Evolutionary conservation across 352 stramenopile genomes (phyloP).

Genomic region (Globisporangium rhizosaccharum): DNA sequence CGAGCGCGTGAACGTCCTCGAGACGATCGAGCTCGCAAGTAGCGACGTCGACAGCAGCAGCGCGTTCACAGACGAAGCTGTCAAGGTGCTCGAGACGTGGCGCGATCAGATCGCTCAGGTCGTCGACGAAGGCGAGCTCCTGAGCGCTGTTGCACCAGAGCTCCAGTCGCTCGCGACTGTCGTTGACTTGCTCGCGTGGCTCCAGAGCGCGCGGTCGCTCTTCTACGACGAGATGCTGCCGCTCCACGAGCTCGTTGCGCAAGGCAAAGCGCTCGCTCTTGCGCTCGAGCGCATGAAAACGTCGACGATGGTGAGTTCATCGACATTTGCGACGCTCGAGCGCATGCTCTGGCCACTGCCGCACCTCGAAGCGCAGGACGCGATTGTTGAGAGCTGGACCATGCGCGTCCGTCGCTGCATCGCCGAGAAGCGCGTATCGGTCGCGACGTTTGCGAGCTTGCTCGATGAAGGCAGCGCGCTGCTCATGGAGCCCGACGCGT

Average conservation of each 20-base stretch:
- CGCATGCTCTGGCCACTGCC: slow-evolving; percentile 69
- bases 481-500: slow-evolving; percentile 66
- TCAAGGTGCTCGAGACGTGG: slow-evolving; percentile 68
- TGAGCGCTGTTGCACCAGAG: slow-evolving; percentile 66
- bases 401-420: slow-evolving; percentile 52
- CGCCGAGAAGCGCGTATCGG: slow-evolving; percentile 48
- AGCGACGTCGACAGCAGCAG: slow-evolving; percentile 14
- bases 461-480: slow-evolving; percentile 53
- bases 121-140: slow-evolving; percentile 54
- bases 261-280: slow-evolving; percentile 33
- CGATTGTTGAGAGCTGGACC: slow-evolving; percentile 60
- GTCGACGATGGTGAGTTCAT: slow-evolving; percentile 16
- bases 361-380: slow-evolving; percentile 58
- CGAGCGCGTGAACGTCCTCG: slow-evolving; percentile 51
- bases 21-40: slow-evolving; percentile 43
- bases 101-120: slow-evolving; percentile 50
- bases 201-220: slow-evolving; percentile 65
- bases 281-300: slow-evolving; percentile 23
- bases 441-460: slow-evolving; percentile 49
- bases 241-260: slow-evolving; percentile 51
- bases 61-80: slow-evolving; percentile 47
- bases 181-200: slow-evolving; percentile 69
- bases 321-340: slow-evolving; percentile 37
- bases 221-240: slow-evolving; percentile 77
- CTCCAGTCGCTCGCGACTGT: slow-evolving; percentile 38